Base-by-base conservation (phyloP, 2,329 filamentous ascomycete genomes). In the Colletotrichum nymphaeae region DNA sequence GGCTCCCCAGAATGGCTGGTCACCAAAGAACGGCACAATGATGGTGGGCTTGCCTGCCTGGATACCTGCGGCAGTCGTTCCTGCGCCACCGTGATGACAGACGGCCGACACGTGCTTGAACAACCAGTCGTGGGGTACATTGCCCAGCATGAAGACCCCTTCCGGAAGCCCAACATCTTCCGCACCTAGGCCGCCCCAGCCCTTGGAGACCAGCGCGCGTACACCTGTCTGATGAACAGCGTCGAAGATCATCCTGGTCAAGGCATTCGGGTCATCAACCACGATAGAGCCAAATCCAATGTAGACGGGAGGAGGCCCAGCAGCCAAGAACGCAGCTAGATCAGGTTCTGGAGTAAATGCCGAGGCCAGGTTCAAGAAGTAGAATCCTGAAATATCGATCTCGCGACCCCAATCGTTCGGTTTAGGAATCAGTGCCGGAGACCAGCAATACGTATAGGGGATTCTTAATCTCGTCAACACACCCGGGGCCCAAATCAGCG, bases 381-480 rank as follows among this genome's bases (percentile, higher is more conserved):
- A 95, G 82, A 95, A 96, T 0, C 94, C 94, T 3, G 93, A 91
- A 24, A 96, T 90, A 68, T 91, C 90, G 62, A 96, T 93, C 70
- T 94, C 87, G 5, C 86, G 82, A 0, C 88, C 89, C 94, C 94
- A 97, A 79, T 97, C 94, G 46, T 88, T 88, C 0, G 94, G 93
- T 77, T 95, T 95, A 0, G 92, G 90, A n/a, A 95, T 93, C 60
- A 97, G 84, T 1, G 93, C 89, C 0, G 94, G 93, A 0, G 94
- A 95, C 95, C 95, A 98, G 82, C 95, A 97, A 79, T 98, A 98
- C 0, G 95, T 97, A 77, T 94, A 94, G 0, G 95, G 95, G 19
- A 98, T 89, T 59, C 89, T 90, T 37, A 98, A 85, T 37, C 94
- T 91, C 57, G 90, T 91, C 16, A 97, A 85, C 80, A 97, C 89